Evolutionary conservation across 2,329 filamentous ascomycete genomes (phyloP).

Genomic region (Scortechinia acanthostroma): DNA sequence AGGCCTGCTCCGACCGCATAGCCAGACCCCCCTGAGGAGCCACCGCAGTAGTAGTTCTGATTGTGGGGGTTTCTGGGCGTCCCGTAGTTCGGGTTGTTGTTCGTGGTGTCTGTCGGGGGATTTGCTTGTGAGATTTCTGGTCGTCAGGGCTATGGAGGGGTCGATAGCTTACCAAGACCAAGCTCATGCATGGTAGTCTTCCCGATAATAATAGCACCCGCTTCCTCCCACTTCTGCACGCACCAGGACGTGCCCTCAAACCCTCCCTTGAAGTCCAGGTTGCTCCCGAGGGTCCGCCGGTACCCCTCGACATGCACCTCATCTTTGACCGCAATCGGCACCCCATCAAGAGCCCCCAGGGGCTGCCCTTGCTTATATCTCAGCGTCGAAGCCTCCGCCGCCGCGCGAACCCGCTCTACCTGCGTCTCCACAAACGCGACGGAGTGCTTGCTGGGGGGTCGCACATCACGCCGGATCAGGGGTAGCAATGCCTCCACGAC

Average conservation of each 20-base stretch:
- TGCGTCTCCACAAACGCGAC: conserved; percentile 34
- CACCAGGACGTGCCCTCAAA: conserved; percentile 57
- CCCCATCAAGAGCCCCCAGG: conserved; percentile 61
- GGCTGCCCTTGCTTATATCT: conserved; percentile 44
- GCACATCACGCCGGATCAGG: conserved; percentile 29
- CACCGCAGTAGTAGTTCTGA: conserved; percentile 66
- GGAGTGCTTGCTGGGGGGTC: conserved; percentile 26
- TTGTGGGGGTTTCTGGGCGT: conserved; percentile 76
- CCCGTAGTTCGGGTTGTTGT: conserved; percentile 67
- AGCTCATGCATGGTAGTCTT: conserved; percentile 74
- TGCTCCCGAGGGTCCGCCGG: conserved; percentile 54
- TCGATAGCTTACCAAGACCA: conserved; percentile 46
- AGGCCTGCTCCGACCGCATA: conserved; percentile 67
- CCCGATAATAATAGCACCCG: conserved; percentile 65
- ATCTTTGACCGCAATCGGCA: conserved; percentile 71
- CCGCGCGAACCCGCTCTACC: conserved; percentile 26
- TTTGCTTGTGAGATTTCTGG: conserved; percentile 4
- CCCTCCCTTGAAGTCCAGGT: conserved; percentile 46
- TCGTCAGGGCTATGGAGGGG: neutral
- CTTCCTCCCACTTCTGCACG: conserved; percentile 62
- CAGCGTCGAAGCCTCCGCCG: conserved; percentile 32
- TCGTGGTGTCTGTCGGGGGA: conserved; percentile 51
- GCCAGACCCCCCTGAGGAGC: conserved; percentile 68
- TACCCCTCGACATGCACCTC: conserved; percentile 74
- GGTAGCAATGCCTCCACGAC: conserved; percentile 35